Evolutionary conservation across 1,284 basidiomycete genomes (phyloP).

Genomic region (Boletus subluridellus): DNA sequence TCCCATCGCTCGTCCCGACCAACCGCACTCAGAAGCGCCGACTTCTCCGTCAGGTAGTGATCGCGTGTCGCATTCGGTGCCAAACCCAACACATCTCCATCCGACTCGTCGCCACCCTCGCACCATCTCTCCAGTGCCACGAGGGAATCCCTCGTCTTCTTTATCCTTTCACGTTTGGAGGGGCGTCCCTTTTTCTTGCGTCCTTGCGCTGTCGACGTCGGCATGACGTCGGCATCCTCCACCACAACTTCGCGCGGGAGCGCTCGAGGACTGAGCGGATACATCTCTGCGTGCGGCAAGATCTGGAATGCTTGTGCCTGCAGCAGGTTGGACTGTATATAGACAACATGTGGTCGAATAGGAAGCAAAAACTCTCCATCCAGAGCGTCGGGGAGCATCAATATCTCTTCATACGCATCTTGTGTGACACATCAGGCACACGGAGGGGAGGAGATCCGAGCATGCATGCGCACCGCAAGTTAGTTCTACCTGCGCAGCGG

Average conservation of each 20-base stretch:
- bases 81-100: not conserved
- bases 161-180: constrained; percentile 55
- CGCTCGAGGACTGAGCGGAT: constrained; percentile 54
- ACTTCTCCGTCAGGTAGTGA: constrained; percentile 43
- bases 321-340: constrained; percentile 48
- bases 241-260: constrained; percentile 64
- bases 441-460: not conserved
- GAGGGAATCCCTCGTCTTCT: constrained; percentile 51
- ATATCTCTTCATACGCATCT: constrained; percentile 56
- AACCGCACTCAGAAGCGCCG: constrained; percentile 37
- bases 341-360: constrained; percentile 47
- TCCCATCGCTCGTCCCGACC: constrained; percentile 21
- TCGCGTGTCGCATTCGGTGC: constrained; percentile 35
- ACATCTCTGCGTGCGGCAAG: constrained; percentile 49
- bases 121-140: constrained; percentile 52
- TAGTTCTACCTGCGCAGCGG: constrained; percentile 49
- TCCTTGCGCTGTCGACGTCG: not conserved
- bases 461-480: constrained; percentile 48
- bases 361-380: constrained; percentile 39
- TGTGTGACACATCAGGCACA: constrained; percentile 8
- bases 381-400: constrained; percentile 44
- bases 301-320: constrained; percentile 53
- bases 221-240: constrained; percentile 26
- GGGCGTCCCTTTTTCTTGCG: constrained; percentile 64
- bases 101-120: constrained; percentile 19